Conservation (phyloP, 495 filamentous ascomycete species). For the Cryomyces minteri region DNA sequence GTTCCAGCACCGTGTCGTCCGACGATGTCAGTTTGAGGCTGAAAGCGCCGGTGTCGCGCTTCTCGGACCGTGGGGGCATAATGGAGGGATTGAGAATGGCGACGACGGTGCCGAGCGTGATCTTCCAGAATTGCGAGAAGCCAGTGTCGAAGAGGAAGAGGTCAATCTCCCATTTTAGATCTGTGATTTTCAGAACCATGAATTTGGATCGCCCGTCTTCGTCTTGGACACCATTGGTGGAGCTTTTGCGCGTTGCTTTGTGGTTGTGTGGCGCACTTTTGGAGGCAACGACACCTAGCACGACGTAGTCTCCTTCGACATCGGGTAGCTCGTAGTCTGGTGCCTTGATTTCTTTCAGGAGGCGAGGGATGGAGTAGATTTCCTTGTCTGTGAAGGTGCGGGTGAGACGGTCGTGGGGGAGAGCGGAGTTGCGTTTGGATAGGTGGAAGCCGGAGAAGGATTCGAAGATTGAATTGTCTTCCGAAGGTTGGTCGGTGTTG, state of each 20-base stretch:
- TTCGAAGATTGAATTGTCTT: conserved; percentile 34
- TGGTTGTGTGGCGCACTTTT: conserved; percentile 68
- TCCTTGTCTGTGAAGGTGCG: conserved; percentile 61
- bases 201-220: conserved; percentile 39
- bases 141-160: conserved; percentile 83
- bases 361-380: conserved; percentile 58
- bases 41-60: conserved; percentile 62
- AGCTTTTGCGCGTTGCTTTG: conserved; percentile 29
- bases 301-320: conserved; percentile 67
- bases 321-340: conserved; percentile 77
- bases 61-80: conserved; percentile 61
- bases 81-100: conserved; percentile 88
- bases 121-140: conserved; percentile 80
- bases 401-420: conserved; percentile 61
- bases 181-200: conserved; percentile 78
- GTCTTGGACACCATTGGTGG: conserved; percentile 31
- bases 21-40: conserved; percentile 65
- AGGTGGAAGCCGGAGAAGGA: conserved; percentile 74
- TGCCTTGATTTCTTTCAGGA: conserved; percentile 61
- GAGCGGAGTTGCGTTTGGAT: conserved; percentile 46
- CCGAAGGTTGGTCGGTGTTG: not conserved
- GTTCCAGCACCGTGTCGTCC: conserved; percentile 75
- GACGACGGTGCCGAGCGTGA: conserved; percentile 67
- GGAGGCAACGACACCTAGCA: conserved; percentile 69
- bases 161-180: conserved; percentile 80